Percentiles rank a stretch among this genome's conserved stretches.
These are phyloP conservation scores for Iberis amara DNA, from an alignment of 441 rosid species.

Conservation along the genomic window DNA sequence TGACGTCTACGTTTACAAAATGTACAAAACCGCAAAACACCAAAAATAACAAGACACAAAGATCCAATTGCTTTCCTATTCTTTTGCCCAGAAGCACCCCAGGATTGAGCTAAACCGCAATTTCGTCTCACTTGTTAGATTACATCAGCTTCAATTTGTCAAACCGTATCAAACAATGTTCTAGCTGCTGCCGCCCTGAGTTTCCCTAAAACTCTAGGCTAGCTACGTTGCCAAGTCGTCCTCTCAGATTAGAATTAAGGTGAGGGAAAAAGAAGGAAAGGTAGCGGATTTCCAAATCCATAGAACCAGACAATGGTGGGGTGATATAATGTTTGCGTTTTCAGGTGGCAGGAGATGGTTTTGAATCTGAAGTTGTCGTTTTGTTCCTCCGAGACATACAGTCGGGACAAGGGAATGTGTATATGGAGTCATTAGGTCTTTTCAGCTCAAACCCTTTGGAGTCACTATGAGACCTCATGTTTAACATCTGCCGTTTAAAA, in stretches of 20 bases:
- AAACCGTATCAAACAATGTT: conserved; percentile 32
- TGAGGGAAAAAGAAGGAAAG: conserved; percentile 26
- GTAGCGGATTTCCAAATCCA: neutral
- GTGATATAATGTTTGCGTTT: neutral
- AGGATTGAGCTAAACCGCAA: conserved; percentile 16
- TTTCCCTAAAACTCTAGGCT: conserved; percentile 28
- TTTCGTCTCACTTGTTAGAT: conserved; percentile 23
- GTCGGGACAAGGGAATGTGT: conserved; percentile 93
- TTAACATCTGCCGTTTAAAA: conserved; percentile 88
- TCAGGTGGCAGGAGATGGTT: conserved; percentile 49
- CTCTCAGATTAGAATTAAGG: conserved; percentile 41
- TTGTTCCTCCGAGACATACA: conserved; percentile 87
- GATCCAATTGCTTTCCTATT: conserved; percentile 21
- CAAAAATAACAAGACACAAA: neutral
- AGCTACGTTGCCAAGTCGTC: conserved; percentile 32
- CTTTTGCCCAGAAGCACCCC: conserved; percentile 22
- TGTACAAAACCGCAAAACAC: conserved; percentile 28
- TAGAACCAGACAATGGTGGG: neutral
- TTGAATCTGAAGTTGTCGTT: conserved; percentile 45
- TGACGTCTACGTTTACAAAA: conserved; percentile 24
- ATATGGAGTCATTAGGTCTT: conserved; percentile 79
- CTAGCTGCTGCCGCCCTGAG: conserved; percentile 26
- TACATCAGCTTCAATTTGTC: conserved; percentile 29
- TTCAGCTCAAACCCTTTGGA: conserved; percentile 91
- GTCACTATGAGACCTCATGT: conserved; percentile 88